Evolutionary conservation across 768 basidiomycete species (phyloP).

Genomic region (Gloeopeniophorella convolvens): DNA sequence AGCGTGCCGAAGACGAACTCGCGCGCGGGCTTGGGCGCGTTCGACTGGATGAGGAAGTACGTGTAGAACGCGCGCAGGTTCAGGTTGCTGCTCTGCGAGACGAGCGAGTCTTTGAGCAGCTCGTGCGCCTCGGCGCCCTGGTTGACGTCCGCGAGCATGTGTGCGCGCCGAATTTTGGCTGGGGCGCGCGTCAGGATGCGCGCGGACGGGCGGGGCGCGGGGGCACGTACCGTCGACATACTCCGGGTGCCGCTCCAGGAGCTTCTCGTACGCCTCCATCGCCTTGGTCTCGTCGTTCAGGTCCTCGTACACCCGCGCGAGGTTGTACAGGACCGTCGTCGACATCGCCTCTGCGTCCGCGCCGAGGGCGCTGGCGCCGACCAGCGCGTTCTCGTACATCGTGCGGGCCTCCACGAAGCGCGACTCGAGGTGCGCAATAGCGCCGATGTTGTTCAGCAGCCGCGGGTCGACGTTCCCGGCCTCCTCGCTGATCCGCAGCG

Average conservation of each 20-base stretch:
- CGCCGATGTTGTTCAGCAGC: conserved; percentile 76
- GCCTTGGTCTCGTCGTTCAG: conserved; percentile 66
- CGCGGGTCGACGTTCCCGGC: conserved; percentile 49
- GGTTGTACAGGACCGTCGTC: conserved; percentile 84
- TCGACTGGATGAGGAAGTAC: conserved; percentile 81
- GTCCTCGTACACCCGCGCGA: conserved; percentile 89
- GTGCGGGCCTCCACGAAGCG: conserved; percentile 47
- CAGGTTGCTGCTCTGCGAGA: conserved; percentile 68
- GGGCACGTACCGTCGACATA: conserved; percentile 78
- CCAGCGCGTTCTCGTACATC: conserved; percentile 72
- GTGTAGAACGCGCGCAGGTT: conserved; percentile 93
- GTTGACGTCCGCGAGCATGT: conserved; percentile 65
- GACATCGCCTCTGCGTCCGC: conserved; percentile 62
- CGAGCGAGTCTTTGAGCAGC: conserved; percentile 82
- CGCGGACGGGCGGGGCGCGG: neutral
- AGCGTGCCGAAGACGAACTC: conserved; percentile 89
- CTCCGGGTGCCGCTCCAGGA: conserved; percentile 88
- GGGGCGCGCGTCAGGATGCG: neutral
- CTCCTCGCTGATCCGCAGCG: conserved; percentile 55
- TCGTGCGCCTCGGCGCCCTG: conserved; percentile 80
- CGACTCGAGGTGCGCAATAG: conserved; percentile 64
- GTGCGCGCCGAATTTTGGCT: conserved; percentile 93
- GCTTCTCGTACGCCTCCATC: conserved; percentile 79
- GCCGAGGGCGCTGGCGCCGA: conserved; percentile 41
- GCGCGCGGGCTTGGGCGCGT: conserved; percentile 62